Evolutionary conservation across 768 basidiomycete genomes (phyloP).

Genomic region (Boletus rubescentipes): DNA sequence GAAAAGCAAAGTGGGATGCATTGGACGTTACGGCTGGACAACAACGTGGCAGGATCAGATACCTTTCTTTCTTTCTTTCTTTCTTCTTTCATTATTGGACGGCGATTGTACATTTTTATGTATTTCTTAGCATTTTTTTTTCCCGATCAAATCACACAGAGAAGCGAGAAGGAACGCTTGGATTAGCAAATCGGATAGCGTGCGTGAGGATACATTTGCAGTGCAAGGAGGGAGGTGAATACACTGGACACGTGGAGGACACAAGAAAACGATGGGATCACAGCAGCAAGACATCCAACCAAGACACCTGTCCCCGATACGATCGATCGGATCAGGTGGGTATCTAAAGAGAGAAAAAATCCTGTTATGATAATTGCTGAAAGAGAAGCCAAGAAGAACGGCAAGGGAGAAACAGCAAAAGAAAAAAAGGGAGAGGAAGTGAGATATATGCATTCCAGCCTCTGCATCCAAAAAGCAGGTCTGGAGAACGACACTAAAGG

Average conservation of each 20-base stretch:
- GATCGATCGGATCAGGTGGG: slow-evolving; percentile 3
- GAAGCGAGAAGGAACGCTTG: no score
- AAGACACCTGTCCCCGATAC: background rate
- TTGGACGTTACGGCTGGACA: background rate
- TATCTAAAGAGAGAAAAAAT: slow-evolving; percentile 1
- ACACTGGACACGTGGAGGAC: slow-evolving; percentile 17
- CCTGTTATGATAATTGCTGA: slow-evolving; percentile 2
- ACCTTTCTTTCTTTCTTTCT: no score
- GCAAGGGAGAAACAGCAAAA: background rate
- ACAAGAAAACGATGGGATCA: background rate
- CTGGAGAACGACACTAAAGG: background rate
- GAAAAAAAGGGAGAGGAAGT: no score
- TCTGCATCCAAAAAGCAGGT: background rate
- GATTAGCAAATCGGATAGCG: slow-evolving; percentile 17
- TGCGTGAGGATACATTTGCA: slow-evolving; percentile 23
- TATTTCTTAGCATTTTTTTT: background rate
- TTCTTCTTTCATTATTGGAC: no score
- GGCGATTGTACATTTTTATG: background rate
- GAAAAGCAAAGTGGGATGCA: background rate
- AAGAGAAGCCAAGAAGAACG: background rate
- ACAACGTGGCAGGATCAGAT: background rate
- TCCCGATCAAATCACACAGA: background rate
- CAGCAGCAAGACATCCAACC: slow-evolving; percentile 2
- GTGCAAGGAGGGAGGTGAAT: slow-evolving; percentile 14
- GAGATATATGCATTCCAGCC: background rate